Evolutionary conservation across 1,284 basidiomycete genomes (phyloP).

Genomic region (Rhizoctonia solani): DNA sequence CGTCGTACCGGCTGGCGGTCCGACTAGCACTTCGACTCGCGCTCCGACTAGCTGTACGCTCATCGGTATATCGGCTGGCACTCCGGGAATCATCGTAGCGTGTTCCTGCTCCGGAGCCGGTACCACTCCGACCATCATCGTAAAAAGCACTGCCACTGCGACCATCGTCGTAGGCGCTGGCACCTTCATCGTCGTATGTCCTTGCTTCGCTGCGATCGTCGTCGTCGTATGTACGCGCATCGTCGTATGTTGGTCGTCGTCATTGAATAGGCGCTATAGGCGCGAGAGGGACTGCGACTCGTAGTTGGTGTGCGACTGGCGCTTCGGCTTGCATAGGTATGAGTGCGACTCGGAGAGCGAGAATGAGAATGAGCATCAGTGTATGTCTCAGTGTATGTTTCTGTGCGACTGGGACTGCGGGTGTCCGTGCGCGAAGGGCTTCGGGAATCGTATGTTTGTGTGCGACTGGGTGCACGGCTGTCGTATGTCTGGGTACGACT

Average conservation of each 20-base stretch:
- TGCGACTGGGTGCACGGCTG: background rate
- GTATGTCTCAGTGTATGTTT: too few species aligned
- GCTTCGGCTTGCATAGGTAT: conserved; percentile 7
- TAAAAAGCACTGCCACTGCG: conserved; percentile 13
- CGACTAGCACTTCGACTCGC: background rate
- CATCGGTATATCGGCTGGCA: background rate
- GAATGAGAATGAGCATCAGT: too few species aligned
- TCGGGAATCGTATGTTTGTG: conserved; percentile 10
- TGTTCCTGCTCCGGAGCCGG: background rate
- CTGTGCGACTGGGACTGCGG: background rate
- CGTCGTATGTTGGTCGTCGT: conserved; percentile 17
- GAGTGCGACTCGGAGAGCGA: background rate
- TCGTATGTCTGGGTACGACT: background rate
- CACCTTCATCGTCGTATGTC: conserved; percentile 19
- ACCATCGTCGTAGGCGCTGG: conserved; percentile 28
- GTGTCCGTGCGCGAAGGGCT: conserved; percentile 7
- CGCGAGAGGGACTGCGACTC: background rate
- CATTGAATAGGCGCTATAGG: background rate
- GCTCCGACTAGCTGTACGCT: background rate
- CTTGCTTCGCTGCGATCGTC: conserved; percentile 4
- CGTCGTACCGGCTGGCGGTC: background rate
- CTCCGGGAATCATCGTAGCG: background rate
- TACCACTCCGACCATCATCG: background rate
- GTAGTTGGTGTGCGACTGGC: background rate
- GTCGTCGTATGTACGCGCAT: conserved; percentile 3